Conservation (phyloP, 257 asterid genomes). For the Forsythia suspensa region DNA sequence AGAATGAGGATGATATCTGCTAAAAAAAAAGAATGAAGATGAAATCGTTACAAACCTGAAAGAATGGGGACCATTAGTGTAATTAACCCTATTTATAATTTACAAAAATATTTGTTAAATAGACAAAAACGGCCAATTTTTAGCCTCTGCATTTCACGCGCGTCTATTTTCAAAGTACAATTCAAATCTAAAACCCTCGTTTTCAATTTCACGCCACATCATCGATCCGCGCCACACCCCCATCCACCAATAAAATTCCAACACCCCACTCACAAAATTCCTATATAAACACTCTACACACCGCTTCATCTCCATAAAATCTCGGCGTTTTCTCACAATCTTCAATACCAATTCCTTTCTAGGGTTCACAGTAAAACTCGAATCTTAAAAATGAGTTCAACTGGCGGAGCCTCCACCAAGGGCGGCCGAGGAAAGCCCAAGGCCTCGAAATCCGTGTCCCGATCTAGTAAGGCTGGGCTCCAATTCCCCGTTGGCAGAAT, state of each 20-base stretch:
- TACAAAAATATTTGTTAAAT: too few relatives aligned
- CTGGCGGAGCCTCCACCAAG: slow-evolving; percentile 35
- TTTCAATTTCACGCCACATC: slow-evolving; percentile 31
- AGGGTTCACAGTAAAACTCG: slow-evolving; percentile 24
- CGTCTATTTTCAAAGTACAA: not conserved
- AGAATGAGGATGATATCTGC: too few relatives aligned
- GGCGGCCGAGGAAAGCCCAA: slow-evolving; percentile 64
- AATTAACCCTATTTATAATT: too few relatives aligned
- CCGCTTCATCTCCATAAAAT: not conserved
- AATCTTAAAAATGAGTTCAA: slow-evolving; percentile 38
- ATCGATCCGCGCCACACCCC: slow-evolving; percentile 37
- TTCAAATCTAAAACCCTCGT: slow-evolving; percentile 3
- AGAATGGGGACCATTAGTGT: too few relatives aligned
- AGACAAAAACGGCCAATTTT: too few relatives aligned
- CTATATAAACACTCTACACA: slow-evolving; percentile 18
- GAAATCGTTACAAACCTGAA: too few relatives aligned
- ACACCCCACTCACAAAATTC: not conserved
- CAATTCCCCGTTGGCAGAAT: slow-evolving; percentile 73
- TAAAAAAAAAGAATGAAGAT: too few relatives aligned
- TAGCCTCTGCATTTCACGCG: not conserved
- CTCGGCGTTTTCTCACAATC: not conserved
- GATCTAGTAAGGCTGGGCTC: slow-evolving; percentile 60
- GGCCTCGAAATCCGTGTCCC: slow-evolving; percentile 52
- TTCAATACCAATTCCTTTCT: not conserved
- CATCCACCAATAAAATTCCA: slow-evolving; percentile 38